These are phyloP conservation scores for Solanum megistacrolobum DNA, from an alignment of 257 asterid genomes.

Conservation along the genomic window DNA sequence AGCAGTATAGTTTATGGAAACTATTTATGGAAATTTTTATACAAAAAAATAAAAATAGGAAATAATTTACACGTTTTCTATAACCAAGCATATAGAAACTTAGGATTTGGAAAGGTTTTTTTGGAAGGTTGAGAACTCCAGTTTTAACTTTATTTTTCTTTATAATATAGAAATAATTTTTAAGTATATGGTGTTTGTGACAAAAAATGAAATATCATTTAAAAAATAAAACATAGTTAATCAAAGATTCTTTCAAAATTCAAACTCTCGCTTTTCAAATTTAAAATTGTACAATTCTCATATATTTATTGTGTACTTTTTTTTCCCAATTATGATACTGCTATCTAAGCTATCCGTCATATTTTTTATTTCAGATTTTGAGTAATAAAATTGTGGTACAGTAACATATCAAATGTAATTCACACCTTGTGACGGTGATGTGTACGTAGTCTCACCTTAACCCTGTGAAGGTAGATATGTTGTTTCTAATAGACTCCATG, in stretches of 20 bases:
- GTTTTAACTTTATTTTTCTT: not conserved
- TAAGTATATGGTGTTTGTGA: not conserved
- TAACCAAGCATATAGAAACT: not conserved
- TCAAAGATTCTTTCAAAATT: not conserved
- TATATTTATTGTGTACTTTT: not conserved
- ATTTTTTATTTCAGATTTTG: too few relatives aligned
- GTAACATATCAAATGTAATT: too few relatives aligned
- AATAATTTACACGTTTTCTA: not conserved
- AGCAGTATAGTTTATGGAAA: not conserved
- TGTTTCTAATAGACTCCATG: too few relatives aligned
- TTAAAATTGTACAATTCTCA: not conserved
- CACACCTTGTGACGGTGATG: not conserved
- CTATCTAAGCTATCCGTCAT: not conserved
- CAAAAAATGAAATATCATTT: not conserved
- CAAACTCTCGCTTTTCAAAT: not conserved
- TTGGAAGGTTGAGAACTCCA: too few relatives aligned
- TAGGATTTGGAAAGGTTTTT: not conserved
- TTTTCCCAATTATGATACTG: not conserved
- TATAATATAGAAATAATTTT: not conserved
- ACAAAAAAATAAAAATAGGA: not conserved
- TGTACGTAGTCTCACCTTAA: accelerated
- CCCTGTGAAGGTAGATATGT: too few relatives aligned
- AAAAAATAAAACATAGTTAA: too few relatives aligned
- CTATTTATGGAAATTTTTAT: not conserved
- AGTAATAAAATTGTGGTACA: not conserved